Percentiles rank a stretch among this genome's conserved stretches.
Evolutionary conservation across 441 rosid genomes (phyloP).

Genomic region (Omphalea diandra): DNA sequence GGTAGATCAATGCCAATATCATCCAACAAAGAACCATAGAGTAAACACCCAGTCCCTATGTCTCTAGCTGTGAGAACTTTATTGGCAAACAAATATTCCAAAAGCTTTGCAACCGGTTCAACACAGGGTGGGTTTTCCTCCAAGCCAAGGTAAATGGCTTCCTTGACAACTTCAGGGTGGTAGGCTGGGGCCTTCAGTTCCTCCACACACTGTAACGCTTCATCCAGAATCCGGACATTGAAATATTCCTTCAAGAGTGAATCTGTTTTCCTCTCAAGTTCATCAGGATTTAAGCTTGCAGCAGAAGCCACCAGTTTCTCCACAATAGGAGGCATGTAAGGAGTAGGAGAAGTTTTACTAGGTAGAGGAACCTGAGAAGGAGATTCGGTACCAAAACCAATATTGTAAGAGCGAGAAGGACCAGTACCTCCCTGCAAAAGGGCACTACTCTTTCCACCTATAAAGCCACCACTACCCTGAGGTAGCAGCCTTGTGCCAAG

Average conservation of each 20-base stretch:
- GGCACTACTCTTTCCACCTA: conserved; percentile 70
- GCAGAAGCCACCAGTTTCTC: conserved; percentile 49
- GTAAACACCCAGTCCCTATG: conserved; percentile 63
- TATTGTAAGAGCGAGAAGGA: conserved; percentile 31
- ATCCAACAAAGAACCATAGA: conserved; percentile 68
- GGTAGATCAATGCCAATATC: conserved; percentile 86
- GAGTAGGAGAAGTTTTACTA: conserved; percentile 27
- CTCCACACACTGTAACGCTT: conserved; percentile 71
- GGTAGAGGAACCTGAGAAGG: conserved; percentile 25
- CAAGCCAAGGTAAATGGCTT: conserved; percentile 67
- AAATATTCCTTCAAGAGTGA: conserved; percentile 77
- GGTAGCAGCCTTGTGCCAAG: conserved; percentile 63
- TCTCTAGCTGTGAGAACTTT: conserved; percentile 51
- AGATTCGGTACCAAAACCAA: conserved; percentile 31
- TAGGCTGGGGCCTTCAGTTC: conserved; percentile 65
- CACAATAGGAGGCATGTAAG: conserved; percentile 33
- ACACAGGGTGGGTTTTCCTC: conserved; percentile 73
- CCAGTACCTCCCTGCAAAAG: conserved; percentile 54
- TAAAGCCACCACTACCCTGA: conserved; percentile 66
- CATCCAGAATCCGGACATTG: conserved; percentile 51
- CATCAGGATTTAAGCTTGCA: conserved; percentile 41
- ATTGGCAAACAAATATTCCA: conserved; percentile 50
- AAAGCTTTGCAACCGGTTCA: conserved; percentile 49
- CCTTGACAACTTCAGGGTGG: conserved; percentile 78
- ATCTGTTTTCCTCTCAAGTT: conserved; percentile 54